Base-by-base conservation (phyloP, 768 basidiomycete species). In the Thelephora aurantiotincta region DNA sequence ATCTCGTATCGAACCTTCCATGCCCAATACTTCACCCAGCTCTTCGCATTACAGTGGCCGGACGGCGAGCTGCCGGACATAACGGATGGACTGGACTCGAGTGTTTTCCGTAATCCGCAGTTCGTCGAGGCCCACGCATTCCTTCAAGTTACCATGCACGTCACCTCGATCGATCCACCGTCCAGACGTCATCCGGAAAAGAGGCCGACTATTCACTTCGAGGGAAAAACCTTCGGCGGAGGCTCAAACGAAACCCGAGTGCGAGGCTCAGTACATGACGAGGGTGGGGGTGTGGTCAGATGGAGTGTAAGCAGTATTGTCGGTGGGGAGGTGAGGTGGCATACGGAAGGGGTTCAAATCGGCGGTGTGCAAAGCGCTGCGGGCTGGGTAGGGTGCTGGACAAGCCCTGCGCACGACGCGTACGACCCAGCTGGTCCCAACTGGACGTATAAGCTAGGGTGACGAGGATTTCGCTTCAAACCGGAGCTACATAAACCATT, bases 321-420 rank as follows among this genome's bases (percentile, higher is more conserved):
- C 14, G 55, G 57, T 16, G 50, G 50, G 4, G 48, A 50, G 4
- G 62, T 68, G 0, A 69, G 75, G 51, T 79, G 77, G 77, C 59
- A 63, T 1, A 70, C 67, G 11, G 77, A 80, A 50, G 73, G 68
- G n/a, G 61, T 79, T 0, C 77, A 80, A 50, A 57, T 78, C 11
- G 78, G 78, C 11, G 69, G 69, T 2, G 60, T 73, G 13, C 74
- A 74, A 5, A 73, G 73, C n/a, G 69, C 68, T 0, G 55, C 66
- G 18, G 78, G 78, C 7, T 57, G 75, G 2, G 60, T 80, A 1
- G 77, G 76, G 6, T 54, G 70, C 61, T 78, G 75, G 75, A 77
- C 77, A 0, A 72, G 73, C 14, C 38, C 38, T 14, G 22, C 18
- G 16, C 38, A 41, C 38, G 38, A 16, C 7, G 14, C 38, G 4